Conservation (phyloP, 176 grass and related monocot genomes). For the Thinopyrum elongatum region DNA sequence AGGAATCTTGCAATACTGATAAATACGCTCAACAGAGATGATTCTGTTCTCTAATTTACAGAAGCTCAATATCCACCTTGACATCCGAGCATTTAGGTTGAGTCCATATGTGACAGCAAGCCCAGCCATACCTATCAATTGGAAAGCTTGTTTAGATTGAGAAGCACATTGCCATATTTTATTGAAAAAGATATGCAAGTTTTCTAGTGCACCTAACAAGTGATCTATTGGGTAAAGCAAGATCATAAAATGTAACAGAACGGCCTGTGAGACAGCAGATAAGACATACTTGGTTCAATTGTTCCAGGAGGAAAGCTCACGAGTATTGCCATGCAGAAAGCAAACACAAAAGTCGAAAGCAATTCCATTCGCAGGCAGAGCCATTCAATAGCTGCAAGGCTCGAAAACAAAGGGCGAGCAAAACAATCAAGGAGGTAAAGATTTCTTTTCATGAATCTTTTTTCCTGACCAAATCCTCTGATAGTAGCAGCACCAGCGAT, state of each 20-base stretch:
- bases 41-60: slow-evolving; percentile 98
- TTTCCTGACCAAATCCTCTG: slow-evolving; percentile 95
- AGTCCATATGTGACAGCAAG: slow-evolving; percentile 92
- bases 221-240: not conserved
- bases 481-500: slow-evolving; percentile 95
- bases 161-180: not conserved
- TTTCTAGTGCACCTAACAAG: not conserved
- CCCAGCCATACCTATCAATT: slow-evolving; percentile 88
- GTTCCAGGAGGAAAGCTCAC: slow-evolving; percentile 95
- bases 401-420: slow-evolving; percentile 92
- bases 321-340: slow-evolving; percentile 96
- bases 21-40: slow-evolving; percentile 96
- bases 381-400: slow-evolving; percentile 99
- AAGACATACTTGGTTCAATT: slow-evolving; percentile 96
- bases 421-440: slow-evolving; percentile 93
- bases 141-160: slow-evolving; percentile 22
- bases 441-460: slow-evolving; percentile 97
- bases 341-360: slow-evolving; percentile 92
- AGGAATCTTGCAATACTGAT: slow-evolving; percentile 90
- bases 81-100: slow-evolving; percentile 94
- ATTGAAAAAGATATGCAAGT: not conserved
- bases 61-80: slow-evolving; percentile 98
- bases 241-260: not conserved
- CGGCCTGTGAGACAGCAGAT: not conserved
- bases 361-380: slow-evolving; percentile 96